Conservation (phyloP, 2,329 filamentous ascomycete genomes). For the Aureobasidium subglaciale region DNA sequence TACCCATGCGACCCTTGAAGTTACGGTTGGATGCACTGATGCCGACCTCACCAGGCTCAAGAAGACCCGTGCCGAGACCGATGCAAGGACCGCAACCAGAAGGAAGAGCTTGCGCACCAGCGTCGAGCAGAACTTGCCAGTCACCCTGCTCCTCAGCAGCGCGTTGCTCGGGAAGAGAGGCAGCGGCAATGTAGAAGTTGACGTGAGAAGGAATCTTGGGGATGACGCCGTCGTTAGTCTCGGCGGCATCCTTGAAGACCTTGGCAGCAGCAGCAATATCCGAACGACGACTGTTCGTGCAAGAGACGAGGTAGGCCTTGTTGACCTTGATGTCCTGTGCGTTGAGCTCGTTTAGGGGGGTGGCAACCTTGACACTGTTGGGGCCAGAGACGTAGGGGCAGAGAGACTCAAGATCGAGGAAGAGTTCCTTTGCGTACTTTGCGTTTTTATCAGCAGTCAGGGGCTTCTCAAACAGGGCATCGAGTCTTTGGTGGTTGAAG, state of each 20-base stretch:
- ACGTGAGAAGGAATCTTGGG: constrained; percentile 70
- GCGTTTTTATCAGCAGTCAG: constrained; percentile 68
- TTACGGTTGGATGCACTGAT: constrained; percentile 81
- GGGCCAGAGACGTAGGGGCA: constrained; percentile 80
- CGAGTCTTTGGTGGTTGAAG: constrained; percentile 66
- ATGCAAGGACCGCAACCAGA: constrained; percentile 81
- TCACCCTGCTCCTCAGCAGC: constrained; percentile 72
- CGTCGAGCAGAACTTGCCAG: constrained; percentile 75
- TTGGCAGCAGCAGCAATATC: constrained; percentile 75
- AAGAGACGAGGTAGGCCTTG: constrained; percentile 82
- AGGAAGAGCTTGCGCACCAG: constrained; percentile 66
- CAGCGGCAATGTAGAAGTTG: constrained; percentile 83
- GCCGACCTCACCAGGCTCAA: constrained; percentile 79
- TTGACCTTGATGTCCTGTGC: constrained; percentile 67
- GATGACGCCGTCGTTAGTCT: constrained; percentile 49
- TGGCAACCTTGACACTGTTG: constrained; percentile 84
- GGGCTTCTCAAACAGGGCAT: constrained; percentile 62
- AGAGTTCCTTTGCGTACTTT: constrained; percentile 74
- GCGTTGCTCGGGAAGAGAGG: constrained; percentile 69
- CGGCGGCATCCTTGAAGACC: constrained; percentile 71
- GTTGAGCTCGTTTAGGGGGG: constrained; percentile 67
- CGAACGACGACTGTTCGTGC: constrained; percentile 77
- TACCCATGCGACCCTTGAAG: constrained; percentile 88
- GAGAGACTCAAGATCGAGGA: constrained; percentile 73
- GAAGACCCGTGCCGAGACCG: constrained; percentile 69